phyloP scores from a whole-genome alignment of 2,329 filamentous ascomycete species.

The Mollisia scopiformis region DNA sequence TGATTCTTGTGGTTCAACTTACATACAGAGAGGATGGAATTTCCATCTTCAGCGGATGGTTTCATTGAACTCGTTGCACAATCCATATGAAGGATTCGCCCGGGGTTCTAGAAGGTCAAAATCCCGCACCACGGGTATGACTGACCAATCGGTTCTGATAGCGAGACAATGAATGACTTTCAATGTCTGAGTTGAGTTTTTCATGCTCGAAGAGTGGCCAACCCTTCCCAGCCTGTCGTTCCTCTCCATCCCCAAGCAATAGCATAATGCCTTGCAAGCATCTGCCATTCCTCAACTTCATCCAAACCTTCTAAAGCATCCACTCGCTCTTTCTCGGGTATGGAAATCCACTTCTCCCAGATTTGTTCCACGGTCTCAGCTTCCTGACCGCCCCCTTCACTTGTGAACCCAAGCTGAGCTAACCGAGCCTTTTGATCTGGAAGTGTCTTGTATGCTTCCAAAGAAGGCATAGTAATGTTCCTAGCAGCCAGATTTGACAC shows the following conservation, averaged over 20 bases:
- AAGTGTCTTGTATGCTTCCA: constrained; percentile 72
- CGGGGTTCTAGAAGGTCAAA: neutral
- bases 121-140: neutral
- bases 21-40: no score
- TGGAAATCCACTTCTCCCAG: constrained; percentile 74
- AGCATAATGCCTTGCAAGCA: constrained; percentile 87
- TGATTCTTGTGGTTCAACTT: neutral
- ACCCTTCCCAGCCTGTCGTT: constrained; percentile 21
- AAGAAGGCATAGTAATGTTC: constrained; percentile 81
- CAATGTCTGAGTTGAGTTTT: neutral
- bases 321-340: constrained; percentile 77
- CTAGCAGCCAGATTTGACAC: constrained; percentile 82
- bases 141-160: neutral
- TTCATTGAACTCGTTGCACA: neutral
- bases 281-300: constrained; percentile 91
- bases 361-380: constrained; percentile 68
- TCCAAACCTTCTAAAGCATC: constrained; percentile 84
- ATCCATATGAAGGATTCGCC: neutral
- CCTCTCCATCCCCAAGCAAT: constrained; percentile 81
- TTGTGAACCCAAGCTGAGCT: constrained; percentile 64
- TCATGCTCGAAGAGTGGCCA: constrained; percentile 5
- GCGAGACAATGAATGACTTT: neutral
- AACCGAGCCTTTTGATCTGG: constrained; percentile 71
- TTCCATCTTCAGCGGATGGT: no score
- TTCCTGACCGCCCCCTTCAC: constrained; percentile 46